Percentiles rank a stretch among this genome's conserved stretches.
Evolutionary conservation across 169 alveolate genomes (phyloP).

Genomic region (Plasmodium gallinaceum): DNA sequence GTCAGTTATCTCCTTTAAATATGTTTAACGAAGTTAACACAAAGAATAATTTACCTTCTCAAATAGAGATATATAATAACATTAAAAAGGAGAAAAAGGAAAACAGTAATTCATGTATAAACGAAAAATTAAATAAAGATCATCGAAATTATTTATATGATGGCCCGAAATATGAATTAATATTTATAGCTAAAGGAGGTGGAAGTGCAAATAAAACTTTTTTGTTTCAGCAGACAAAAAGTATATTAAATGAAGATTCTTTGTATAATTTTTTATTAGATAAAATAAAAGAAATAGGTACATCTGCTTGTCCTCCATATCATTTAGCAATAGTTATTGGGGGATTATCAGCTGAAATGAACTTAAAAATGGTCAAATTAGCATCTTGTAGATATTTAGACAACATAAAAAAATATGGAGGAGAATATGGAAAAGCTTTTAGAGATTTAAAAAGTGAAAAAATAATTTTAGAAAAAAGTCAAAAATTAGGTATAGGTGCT

Average conservation of each 20-base stretch:
- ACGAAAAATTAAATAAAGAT: neutral
- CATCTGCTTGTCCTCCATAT: slow-evolving; percentile 94
- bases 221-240: slow-evolving; percentile 90
- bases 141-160: slow-evolving; percentile 2
- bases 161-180: slow-evolving; percentile 84
- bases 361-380: slow-evolving; percentile 90
- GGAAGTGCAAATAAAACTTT: slow-evolving; percentile 92
- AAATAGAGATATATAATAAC: slow-evolving; percentile 82
- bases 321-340: slow-evolving; percentile 92
- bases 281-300: slow-evolving; percentile 87
- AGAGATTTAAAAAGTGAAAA: slow-evolving; percentile 88
- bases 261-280: slow-evolving; percentile 84
- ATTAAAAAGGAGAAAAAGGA: slow-evolving; percentile 10
- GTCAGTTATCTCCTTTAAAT: slow-evolving; percentile 89
- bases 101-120: neutral
- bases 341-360: slow-evolving; percentile 92
- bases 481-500: slow-evolving; percentile 92
- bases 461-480: slow-evolving; percentile 78
- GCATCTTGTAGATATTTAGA: slow-evolving; percentile 90
- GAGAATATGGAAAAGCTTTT: slow-evolving; percentile 87
- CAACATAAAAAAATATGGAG: slow-evolving; percentile 87
- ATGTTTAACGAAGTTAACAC: slow-evolving; percentile 92
- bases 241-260: slow-evolving; percentile 84
- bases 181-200: slow-evolving; percentile 92
- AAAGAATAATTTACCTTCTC: slow-evolving; percentile 91